Percentiles rank a stretch among this genome's conserved stretches.
Conservation (phyloP, 1,139 yeast genomes). For the Diutina catenulata region DNA sequence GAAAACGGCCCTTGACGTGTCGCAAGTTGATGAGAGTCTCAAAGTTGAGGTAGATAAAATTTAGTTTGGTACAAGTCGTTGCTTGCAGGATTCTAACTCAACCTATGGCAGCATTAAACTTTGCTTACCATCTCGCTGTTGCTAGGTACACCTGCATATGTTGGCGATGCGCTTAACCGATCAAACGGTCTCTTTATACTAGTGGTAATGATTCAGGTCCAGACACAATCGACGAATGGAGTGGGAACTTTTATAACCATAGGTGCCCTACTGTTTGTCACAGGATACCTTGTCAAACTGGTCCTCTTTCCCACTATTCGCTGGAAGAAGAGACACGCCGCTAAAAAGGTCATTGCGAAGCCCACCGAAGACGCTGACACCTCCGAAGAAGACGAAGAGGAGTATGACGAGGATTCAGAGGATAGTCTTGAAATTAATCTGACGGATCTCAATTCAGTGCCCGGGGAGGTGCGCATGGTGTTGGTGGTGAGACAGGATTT, state of each 20-base stretch:
- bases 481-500: constrained; percentile 80
- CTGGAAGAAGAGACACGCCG: not conserved
- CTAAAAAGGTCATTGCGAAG: not conserved
- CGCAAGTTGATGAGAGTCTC: too few species aligned
- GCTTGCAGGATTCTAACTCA: too few species aligned
- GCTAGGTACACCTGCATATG: too few species aligned
- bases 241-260: constrained; percentile 14
- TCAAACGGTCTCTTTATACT: too few species aligned
- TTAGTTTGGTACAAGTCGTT: too few species aligned
- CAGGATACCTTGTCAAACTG: constrained; percentile 16
- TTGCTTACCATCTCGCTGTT: too few species aligned
- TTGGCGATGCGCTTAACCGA: too few species aligned
- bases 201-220: too few species aligned
- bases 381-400: not conserved
- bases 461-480: constrained; percentile 82
- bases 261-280: constrained; percentile 14
- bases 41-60: too few species aligned
- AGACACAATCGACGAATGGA: too few species aligned
- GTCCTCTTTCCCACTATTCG: not conserved
- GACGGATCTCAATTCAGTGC: constrained; percentile 42
- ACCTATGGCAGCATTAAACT: too few species aligned
- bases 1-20: too few species aligned
- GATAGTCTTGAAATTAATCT: constrained; percentile 45
- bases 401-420: constrained; percentile 20
- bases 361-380: not conserved